Conservation (phyloP, 192 early-diverging fungal species). For the Phycomyces nitens region DNA sequence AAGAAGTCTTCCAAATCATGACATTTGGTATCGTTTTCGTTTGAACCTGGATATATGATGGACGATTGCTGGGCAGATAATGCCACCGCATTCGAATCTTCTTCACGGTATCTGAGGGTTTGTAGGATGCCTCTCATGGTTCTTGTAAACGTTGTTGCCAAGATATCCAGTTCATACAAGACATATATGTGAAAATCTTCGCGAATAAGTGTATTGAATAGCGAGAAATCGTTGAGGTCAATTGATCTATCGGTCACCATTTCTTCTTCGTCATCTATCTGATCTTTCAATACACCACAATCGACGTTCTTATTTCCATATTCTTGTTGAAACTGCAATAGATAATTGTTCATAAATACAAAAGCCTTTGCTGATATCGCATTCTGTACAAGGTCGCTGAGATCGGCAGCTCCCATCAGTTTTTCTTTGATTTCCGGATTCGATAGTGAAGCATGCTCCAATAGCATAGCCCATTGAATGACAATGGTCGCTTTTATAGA, state of each 20-base stretch:
- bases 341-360: constrained; percentile 61
- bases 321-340: constrained; percentile 44
- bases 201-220: constrained; percentile 14
- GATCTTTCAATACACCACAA: neutral
- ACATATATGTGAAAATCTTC: constrained; percentile 48
- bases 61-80: constrained; percentile 7
- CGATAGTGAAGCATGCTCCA: constrained; percentile 33
- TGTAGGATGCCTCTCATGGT: constrained; percentile 55
- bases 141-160: constrained; percentile 50
- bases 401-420: neutral
- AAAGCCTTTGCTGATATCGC: constrained; percentile 56
- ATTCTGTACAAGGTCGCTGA: constrained; percentile 53
- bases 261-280: neutral
- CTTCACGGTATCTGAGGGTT: constrained; percentile 65
- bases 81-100: constrained; percentile 47
- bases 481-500: constrained; percentile 39
- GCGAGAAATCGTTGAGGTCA: neutral
- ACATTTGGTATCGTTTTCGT: constrained; percentile 20
- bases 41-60: constrained; percentile 9
- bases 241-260: neutral
- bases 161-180: constrained; percentile 48
- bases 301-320: neutral
- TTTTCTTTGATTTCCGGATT: neutral
- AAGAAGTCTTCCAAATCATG: constrained; percentile 73
- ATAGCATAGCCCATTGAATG: constrained; percentile 62